Base-by-base conservation (phyloP, 148 eudicot genomes). In the Silene conica region DNA sequence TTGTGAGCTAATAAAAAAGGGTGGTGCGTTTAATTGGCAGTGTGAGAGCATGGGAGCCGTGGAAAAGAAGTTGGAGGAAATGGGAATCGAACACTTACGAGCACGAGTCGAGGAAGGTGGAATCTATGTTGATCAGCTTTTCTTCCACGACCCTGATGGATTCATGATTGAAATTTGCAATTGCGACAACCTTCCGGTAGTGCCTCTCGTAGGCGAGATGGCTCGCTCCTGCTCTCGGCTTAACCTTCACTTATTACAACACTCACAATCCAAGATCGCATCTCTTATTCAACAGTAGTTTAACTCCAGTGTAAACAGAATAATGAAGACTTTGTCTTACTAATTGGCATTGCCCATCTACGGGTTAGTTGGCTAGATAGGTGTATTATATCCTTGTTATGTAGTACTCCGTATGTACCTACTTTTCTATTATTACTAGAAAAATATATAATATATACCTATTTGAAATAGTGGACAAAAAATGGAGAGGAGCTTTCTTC, bases 131-230 rank as follows among this genome's bases (percentile, higher is more conserved):
- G 96, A 90, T 66, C 97, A 92, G 13, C 82, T 92, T 54, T 92
- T 92, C 82, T 92, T 92, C 85, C 96, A 92, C 19, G 97, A 92
- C 46, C 97, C 97, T 0, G 96, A 92, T 25, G 96, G 92, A 3
- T 92, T 92, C 90, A 92, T 92, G 97, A 82, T 92, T 55, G 97
- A 92, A 77, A 90, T 92, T 0, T 92, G 97, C 83, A 86, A 92
- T 69, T 89, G 97, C 43, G 92, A 92, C 12, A 87, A 90, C 77
- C 82, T 92, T 3, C 97, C 97, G 11, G 80, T 92, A 12, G 31
- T 92, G 41, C 96, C 97, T 0, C 76, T 92, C 0, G 83, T 81
- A n/a, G 91, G 88, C 26, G 89, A 84, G 46, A 77, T 86, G 78
- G 84, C 66, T 8, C 83, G 92, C 6, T 85, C 96, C 0, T 92